These are phyloP conservation scores for Podaxis carcinomalis DNA, from an alignment of 768 basidiomycete species.

Conservation along the genomic window DNA sequence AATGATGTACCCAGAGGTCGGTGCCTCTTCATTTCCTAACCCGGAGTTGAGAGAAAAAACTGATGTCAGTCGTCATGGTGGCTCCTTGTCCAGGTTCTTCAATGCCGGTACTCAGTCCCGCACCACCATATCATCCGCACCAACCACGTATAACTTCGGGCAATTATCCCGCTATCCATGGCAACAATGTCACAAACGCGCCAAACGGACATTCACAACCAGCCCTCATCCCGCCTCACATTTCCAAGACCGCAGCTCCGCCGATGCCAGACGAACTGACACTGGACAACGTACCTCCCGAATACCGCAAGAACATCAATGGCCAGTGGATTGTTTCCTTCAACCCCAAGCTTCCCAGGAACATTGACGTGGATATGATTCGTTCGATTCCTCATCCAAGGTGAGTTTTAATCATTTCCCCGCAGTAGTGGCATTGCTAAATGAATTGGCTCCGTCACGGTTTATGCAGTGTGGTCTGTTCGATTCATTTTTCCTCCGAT, in stretches of 20 bases:
- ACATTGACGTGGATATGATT: conserved; percentile 68
- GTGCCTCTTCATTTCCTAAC: background rate
- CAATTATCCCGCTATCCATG: background rate
- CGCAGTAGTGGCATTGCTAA: background rate
- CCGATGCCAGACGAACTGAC: conserved; percentile 34
- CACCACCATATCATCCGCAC: background rate
- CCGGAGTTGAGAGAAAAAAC: background rate
- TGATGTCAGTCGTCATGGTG: background rate
- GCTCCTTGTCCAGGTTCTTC: background rate
- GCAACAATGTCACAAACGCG: too few species aligned
- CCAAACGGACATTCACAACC: background rate
- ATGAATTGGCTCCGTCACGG: background rate
- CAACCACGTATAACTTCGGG: background rate
- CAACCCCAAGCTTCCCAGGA: conserved; percentile 69
- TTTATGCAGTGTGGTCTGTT: conserved; percentile 57
- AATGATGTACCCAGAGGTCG: background rate
- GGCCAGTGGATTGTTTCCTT: conserved; percentile 82
- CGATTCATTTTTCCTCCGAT: conserved; percentile 91
- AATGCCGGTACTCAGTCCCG: background rate
- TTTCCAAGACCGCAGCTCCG: background rate
- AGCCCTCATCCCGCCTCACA: background rate
- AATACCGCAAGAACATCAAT: conserved; percentile 57
- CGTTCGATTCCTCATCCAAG: conserved; percentile 83
- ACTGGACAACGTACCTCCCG: conserved; percentile 41
- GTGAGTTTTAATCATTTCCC: conserved; percentile 31